Conservation (phyloP, 164 flowering plant genomes). For the Vitis labrusca region DNA sequence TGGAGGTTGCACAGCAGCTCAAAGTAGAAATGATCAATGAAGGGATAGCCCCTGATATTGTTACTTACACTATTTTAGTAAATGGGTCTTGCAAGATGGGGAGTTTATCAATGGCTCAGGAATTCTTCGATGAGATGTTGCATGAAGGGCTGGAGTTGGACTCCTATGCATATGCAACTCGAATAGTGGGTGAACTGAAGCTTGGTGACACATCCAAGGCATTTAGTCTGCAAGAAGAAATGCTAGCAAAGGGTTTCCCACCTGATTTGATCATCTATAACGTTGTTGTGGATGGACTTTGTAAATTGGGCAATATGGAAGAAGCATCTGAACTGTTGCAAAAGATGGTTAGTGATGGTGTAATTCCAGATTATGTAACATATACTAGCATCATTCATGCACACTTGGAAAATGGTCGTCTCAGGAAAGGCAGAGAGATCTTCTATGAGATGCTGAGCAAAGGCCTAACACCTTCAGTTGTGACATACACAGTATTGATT, state of each 20-base stretch:
- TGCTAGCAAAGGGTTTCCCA: constrained; percentile 47
- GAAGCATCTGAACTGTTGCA: constrained; percentile 42
- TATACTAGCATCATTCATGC: constrained; percentile 65
- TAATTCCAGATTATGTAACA: constrained; percentile 61
- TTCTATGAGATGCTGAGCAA: constrained; percentile 49
- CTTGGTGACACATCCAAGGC: constrained; percentile 36
- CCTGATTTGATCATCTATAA: constrained; percentile 60
- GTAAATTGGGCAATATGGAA: constrained; percentile 44
- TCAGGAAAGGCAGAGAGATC: constrained; percentile 44
- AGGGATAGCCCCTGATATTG: constrained; percentile 54
- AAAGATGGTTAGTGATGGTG: constrained; percentile 47
- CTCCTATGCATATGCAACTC: constrained; percentile 43
- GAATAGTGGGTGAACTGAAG: constrained; percentile 52
- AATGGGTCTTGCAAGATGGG: constrained; percentile 57
- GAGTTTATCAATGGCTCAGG: constrained; percentile 42
- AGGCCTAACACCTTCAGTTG: constrained; percentile 57
- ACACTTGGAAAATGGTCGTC: constrained; percentile 35
- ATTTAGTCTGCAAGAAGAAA: constrained; percentile 58
- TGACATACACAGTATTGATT: constrained; percentile 68
- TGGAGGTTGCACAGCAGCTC: constrained; percentile 47
- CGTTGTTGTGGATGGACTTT: constrained; percentile 53
- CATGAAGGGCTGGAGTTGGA: constrained; percentile 58
- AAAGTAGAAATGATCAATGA: constrained; percentile 51
- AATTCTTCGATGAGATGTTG: constrained; percentile 59
- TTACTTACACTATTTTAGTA: constrained; percentile 62